Base-by-base conservation (phyloP, 2,329 filamentous ascomycete genomes). In the Fusarium anguioides region DNA sequence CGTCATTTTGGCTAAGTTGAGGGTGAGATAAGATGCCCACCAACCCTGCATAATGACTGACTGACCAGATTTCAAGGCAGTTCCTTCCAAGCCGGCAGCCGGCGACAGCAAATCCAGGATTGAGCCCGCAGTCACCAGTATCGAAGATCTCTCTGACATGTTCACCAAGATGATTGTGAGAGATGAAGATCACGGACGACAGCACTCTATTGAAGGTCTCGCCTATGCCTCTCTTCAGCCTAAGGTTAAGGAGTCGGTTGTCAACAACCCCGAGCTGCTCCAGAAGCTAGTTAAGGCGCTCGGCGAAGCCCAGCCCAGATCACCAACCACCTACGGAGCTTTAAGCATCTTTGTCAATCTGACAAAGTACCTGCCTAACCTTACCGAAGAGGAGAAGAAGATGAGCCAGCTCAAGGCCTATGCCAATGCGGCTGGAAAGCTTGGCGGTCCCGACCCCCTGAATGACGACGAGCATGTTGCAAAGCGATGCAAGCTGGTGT, bases 331-430 rank as follows among this genome's bases (percentile, higher is more conserved):
- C 0, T 97, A 97, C 75, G 95, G 95, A 45, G 91, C 89, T 18
- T 83, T 99, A 37, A 97, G 91, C 75, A 91, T 97, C 53, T 86
- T 98, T 68, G 83, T 88, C 53, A 97, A 98, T 74, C 81, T 99
- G 49, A 97, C 93, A 15, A 84, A 87, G 27, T 98, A 97, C 75
- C 85, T 87, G 37, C 94, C 94, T 8, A 82, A 83, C 9, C 83
- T 94, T 37, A 90, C 93, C 1, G 95, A 97, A 66, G 96, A 99
- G 78, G 91, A 97, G 73, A 96, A 95, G 81, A 93, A 92, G 74
- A 93, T 99, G 81, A 87, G 87, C 8, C 92, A 99, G 76, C 86
- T 99, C 41, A 97, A 97, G 81, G 93, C 94, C 4, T 99, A 98
- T 73, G 96, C 96, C 15, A 93, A 97, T 75, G 91, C 93, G 1